Percentiles rank a stretch among this genome's conserved stretches.
Conservation (phyloP, 2,329 filamentous ascomycete species). For the Alternaria metachromatica region DNA sequence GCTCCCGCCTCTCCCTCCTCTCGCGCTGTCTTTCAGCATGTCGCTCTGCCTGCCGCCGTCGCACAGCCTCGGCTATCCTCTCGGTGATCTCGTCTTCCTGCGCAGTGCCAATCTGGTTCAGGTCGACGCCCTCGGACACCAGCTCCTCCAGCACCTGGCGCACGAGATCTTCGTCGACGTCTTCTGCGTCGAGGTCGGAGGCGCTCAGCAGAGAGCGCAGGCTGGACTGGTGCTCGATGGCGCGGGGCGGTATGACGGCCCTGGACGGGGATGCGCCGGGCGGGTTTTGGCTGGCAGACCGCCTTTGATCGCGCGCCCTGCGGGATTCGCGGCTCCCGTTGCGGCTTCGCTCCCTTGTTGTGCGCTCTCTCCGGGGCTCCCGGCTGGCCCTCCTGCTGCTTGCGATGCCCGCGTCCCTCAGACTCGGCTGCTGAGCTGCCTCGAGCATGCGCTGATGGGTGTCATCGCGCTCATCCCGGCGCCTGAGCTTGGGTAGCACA, state of each 20-base stretch:
- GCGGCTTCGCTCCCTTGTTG: conserved; percentile 46
- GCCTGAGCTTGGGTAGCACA: conserved; percentile 70
- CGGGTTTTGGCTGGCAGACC: conserved; percentile 35
- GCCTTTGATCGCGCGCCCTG: conserved; percentile 30
- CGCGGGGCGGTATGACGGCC: conserved; percentile 53
- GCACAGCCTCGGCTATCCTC: conserved; percentile 86
- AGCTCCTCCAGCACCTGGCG: conserved; percentile 89
- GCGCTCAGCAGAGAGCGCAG: conserved; percentile 83
- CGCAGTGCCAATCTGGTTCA: conserved; percentile 82
- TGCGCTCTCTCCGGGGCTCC: conserved; percentile 38
- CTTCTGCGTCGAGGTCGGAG: conserved; percentile 75
- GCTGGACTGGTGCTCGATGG: conserved; percentile 88
- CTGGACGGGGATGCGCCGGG: conserved; percentile 28
- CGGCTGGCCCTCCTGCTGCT: conserved; percentile 50
- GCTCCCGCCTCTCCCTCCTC: conserved; percentile 40
- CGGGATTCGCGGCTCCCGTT: conserved; percentile 47
- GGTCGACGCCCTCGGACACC: conserved; percentile 82
- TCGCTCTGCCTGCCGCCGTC: conserved; percentile 73
- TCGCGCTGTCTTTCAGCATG: conserved; percentile 63
- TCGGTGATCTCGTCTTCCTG: conserved; percentile 91
- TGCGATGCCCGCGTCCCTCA: conserved; percentile 69
- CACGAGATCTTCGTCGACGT: conserved; percentile 87
- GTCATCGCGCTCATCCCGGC: conserved; percentile 61
- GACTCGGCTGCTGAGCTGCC: conserved; percentile 74
- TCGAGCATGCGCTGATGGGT: conserved; percentile 74